Evolutionary conservation across 2,329 filamentous ascomycete species (phyloP).

Genomic region (Penicillium fuscoglaucum): DNA sequence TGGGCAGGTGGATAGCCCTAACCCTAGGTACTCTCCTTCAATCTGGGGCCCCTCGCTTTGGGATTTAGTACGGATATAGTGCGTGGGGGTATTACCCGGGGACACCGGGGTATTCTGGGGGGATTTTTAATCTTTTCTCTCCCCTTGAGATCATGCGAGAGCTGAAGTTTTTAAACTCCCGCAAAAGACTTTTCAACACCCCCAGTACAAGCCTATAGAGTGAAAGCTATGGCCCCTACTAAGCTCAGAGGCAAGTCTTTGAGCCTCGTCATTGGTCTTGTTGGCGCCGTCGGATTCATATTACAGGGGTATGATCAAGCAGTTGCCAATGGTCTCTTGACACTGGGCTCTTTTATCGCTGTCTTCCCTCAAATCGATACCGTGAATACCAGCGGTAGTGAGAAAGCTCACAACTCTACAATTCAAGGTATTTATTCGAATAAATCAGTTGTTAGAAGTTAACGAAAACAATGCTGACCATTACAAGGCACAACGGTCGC

Average conservation of each 20-base stretch:
- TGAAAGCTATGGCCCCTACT: constrained; percentile 1
- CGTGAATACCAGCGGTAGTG: constrained; percentile 12
- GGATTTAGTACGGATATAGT: neutral
- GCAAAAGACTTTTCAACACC: neutral
- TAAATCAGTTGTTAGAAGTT: neutral
- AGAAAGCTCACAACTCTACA: constrained; percentile 20
- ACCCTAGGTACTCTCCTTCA: neutral
- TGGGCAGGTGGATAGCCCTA: neutral
- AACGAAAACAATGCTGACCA: neutral
- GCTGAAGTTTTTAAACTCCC: neutral
- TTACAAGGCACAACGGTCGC: constrained; percentile 24
- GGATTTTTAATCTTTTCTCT: neutral
- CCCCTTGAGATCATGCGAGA: neutral
- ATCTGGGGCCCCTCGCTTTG: constrained; percentile 3
- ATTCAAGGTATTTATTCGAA: constrained; percentile 16
- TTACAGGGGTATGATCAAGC: constrained; percentile 23
- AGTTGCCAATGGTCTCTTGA: constrained; percentile 20
- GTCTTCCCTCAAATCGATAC: constrained; percentile 21
- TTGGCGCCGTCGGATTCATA: constrained; percentile 21
- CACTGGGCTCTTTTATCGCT: constrained; percentile 18
- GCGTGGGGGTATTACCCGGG: neutral
- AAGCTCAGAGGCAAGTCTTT: constrained; percentile 17
- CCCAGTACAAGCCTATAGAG: neutral
- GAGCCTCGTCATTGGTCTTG: constrained; percentile 16
- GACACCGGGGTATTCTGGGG: no score